Evolutionary conservation across 176 grass and related monocot species (phyloP).

Genomic region (Eragrostis curvula): DNA sequence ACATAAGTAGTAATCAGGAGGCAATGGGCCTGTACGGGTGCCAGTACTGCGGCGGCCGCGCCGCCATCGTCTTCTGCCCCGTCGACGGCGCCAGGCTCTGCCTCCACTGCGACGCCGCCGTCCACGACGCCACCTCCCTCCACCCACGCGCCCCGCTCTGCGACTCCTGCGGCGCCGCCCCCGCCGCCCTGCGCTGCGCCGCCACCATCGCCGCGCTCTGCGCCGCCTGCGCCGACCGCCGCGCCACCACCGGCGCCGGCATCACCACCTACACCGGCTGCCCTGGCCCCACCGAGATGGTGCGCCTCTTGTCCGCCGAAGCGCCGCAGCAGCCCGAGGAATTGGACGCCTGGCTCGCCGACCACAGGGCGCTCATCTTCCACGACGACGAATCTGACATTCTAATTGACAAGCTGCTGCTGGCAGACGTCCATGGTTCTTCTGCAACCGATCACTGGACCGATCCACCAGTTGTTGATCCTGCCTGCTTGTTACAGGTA

Average conservation of each 20-base stretch:
- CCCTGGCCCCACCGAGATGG: slow-evolving; percentile 7
- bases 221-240: slow-evolving; percentile 6
- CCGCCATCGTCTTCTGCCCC: slow-evolving; percentile 60
- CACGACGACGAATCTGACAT: no score
- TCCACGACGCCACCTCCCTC: slow-evolving; percentile 40
- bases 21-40: neutral
- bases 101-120: slow-evolving; percentile 45
- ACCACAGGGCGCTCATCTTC: no score
- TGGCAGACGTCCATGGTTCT: no score
- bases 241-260: no score
- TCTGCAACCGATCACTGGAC: no score
- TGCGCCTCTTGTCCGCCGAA: slow-evolving; percentile 28
- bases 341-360: slow-evolving; percentile 25
- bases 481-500: no score
- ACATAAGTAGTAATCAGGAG: no score
- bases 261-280: slow-evolving; percentile 37
- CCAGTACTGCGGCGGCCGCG: slow-evolving; percentile 33
- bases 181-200: slow-evolving; percentile 13
- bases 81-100: slow-evolving; percentile 52
- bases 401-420: no score
- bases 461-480: no score
- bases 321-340: neutral
- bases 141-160: slow-evolving; percentile 49
- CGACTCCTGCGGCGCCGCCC: slow-evolving; percentile 42
- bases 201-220: neutral